A percentile compares a stretch with the other conserved stretches of the same genome.
phyloP scores from a whole-genome alignment of 129 eudicot species.

The Dittrichia graveolens region DNA sequence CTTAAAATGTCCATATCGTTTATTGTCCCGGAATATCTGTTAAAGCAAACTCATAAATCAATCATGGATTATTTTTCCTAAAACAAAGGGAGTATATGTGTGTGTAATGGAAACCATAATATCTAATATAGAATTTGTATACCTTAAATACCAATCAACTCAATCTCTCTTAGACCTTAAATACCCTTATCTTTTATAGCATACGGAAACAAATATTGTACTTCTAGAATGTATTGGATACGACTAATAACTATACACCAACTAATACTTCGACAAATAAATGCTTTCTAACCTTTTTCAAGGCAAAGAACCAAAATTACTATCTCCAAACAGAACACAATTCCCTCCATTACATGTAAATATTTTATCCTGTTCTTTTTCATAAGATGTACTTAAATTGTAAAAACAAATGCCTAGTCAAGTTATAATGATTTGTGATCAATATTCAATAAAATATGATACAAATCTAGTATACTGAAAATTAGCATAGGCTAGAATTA shows the following conservation, averaged over 20 bases:
- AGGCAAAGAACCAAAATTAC: neutral
- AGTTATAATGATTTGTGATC: neutral
- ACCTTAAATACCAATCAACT: no score
- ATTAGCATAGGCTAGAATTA: neutral
- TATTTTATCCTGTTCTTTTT: neutral
- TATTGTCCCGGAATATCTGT: slow-evolving; percentile 38
- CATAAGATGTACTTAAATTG: neutral
- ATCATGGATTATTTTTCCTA: neutral
- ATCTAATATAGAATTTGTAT: no score
- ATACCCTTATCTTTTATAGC: neutral
- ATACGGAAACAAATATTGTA: neutral
- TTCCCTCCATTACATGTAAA: neutral
- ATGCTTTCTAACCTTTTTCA: neutral
- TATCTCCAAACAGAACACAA: neutral
- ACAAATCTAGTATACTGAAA: neutral
- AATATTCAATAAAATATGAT: neutral
- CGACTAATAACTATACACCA: neutral
- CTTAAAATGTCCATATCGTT: slow-evolving; percentile 26
- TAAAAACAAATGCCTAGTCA: no score
- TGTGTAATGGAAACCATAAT: no score
- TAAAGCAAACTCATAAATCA: slow-evolving; percentile 23
- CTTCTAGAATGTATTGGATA: neutral
- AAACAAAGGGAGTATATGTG: neutral
- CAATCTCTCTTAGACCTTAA: neutral
- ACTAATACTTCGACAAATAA: neutral